Base-by-base conservation (phyloP, 2,329 filamentous ascomycete species). In the Curvularia verruculosa region DNA sequence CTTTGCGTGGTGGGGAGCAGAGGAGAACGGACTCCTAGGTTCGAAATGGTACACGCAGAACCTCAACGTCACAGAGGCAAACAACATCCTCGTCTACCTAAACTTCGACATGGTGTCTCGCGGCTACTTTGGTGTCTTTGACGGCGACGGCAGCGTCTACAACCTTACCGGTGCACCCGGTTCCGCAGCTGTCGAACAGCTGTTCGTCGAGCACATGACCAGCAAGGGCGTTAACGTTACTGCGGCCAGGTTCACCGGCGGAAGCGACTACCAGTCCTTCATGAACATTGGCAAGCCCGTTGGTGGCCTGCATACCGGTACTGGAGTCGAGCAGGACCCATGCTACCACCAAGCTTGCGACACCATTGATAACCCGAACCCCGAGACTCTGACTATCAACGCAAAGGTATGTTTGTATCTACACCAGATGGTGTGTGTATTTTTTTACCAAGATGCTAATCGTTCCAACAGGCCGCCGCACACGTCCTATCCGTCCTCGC, bases 31-130 rank as follows among this genome's bases (percentile, higher is more conserved):
- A 7, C 64, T 78, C 2, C 65, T 78, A 2, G 77, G 77, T 6
- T 74, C 72, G 0, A 74, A 71, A 36, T 75, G 74, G 64, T 78
- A 78, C 65, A 74, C 72, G 10, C 61, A 69, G 36, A 63, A 68
- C 49, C 66, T 77, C 18, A 70, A 74, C 31, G 53, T 61, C 3
- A 63, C 68, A 1, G 72, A 74, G 45, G 67, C 69, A 6, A 68
- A 70, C 63, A 76, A 75, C 56, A 76, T 79, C 49, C 69, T 76
- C 12, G 68, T 75, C 1, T 78, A 78, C 58, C 71, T 79, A 8
- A 78, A 79, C 70, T 79, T 79, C 64, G 77, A 79, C 63, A 79
- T 79, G 77, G 73, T 78, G 0, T 73, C 71, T 21, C 70, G 73
- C 36, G 76, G 72, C 9, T 73, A 76, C 63, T 75, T 74, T 58